Conservation (phyloP, 2,329 filamentous ascomycete genomes). For the Bertia moriformis region DNA sequence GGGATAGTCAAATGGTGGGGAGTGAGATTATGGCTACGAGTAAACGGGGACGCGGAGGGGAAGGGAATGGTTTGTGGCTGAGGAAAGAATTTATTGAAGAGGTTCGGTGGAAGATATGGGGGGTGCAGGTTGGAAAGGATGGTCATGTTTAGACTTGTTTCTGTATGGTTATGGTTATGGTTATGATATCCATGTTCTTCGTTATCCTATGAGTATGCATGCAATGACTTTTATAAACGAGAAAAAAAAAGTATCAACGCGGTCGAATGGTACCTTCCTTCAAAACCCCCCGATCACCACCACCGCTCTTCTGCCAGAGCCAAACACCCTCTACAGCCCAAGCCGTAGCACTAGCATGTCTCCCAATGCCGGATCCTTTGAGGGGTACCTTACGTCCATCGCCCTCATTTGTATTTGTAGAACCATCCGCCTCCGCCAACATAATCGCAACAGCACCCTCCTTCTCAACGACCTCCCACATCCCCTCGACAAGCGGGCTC, state of each 20-base stretch:
- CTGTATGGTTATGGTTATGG: not conserved
- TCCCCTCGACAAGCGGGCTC: slow-evolving; percentile 31
- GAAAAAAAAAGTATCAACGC: too few species aligned
- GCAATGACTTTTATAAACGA: not conserved
- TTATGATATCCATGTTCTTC: too few species aligned
- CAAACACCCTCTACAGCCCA: slow-evolving; percentile 48
- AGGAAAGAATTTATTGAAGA: slow-evolving; percentile 21
- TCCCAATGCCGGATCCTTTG: not conserved
- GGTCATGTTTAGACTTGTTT: too few species aligned
- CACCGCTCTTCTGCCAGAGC: slow-evolving; percentile 42
- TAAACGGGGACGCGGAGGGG: too few species aligned
- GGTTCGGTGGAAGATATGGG: slow-evolving; percentile 22
- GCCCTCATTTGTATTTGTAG: not conserved
- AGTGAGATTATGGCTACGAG: not conserved
- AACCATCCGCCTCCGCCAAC: slow-evolving; percentile 36
- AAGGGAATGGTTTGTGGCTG: slow-evolving; percentile 19
- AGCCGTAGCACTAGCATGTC: slow-evolving; percentile 40
- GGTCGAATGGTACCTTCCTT: slow-evolving; percentile 12
- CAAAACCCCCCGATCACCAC: slow-evolving; percentile 23
- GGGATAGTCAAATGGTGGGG: too few species aligned
- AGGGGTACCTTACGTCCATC: not conserved
- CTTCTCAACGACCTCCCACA: slow-evolving; percentile 44
- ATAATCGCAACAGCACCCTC: slow-evolving; percentile 39
- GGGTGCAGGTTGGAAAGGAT: slow-evolving; percentile 14
- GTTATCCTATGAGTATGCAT: too few species aligned